A percentile compares a stretch with the other conserved stretches of the same genome.
Evolutionary conservation across 2,329 filamentous ascomycete genomes (phyloP).

Genomic region (Xenoacremonium recifei): DNA sequence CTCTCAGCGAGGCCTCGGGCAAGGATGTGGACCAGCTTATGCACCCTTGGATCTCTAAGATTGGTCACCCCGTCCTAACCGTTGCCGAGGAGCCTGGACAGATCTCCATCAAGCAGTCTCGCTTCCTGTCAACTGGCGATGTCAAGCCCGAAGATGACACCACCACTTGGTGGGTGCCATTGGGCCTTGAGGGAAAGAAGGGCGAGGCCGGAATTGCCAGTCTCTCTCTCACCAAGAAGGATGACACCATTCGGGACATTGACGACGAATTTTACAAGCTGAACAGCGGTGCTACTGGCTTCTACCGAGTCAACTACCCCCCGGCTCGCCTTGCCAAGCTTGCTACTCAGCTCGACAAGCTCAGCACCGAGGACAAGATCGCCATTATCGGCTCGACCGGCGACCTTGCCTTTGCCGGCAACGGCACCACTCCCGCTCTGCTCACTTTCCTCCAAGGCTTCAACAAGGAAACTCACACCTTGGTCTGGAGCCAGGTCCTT

Average conservation of each 20-base stretch:
- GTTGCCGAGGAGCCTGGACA: slow-evolving; percentile 80
- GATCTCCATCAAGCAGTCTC: slow-evolving; percentile 78
- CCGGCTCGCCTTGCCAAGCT: slow-evolving; percentile 79
- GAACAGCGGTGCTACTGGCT: slow-evolving; percentile 85
- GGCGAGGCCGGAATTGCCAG: slow-evolving; percentile 61
- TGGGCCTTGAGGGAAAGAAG: slow-evolving; percentile 76
- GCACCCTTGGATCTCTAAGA: slow-evolving; percentile 92
- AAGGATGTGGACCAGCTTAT: slow-evolving; percentile 85
- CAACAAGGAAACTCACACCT: slow-evolving; percentile 74
- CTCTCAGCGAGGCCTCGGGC: slow-evolving; percentile 82
- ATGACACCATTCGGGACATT: slow-evolving; percentile 72
- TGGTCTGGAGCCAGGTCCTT: slow-evolving; percentile 87
- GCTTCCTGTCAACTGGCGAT: slow-evolving; percentile 90
- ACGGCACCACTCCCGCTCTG: slow-evolving; percentile 77
- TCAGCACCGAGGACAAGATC: slow-evolving; percentile 88
- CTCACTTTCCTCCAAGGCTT: slow-evolving; percentile 86
- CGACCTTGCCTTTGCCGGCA: slow-evolving; percentile 83
- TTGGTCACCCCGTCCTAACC: slow-evolving; percentile 89
- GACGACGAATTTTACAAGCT: slow-evolving; percentile 88
- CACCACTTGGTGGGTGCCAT: slow-evolving; percentile 93
- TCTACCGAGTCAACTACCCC: slow-evolving; percentile 90
- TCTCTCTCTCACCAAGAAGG: slow-evolving; percentile 71
- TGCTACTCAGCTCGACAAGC: slow-evolving; percentile 69
- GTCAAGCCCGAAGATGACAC: slow-evolving; percentile 87
- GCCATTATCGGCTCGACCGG: slow-evolving; percentile 87